Percentiles rank a stretch among this genome's conserved stretches.
Evolutionary conservation across 495 filamentous ascomycete genomes (phyloP).

Genomic region (Viridothelium virens): DNA sequence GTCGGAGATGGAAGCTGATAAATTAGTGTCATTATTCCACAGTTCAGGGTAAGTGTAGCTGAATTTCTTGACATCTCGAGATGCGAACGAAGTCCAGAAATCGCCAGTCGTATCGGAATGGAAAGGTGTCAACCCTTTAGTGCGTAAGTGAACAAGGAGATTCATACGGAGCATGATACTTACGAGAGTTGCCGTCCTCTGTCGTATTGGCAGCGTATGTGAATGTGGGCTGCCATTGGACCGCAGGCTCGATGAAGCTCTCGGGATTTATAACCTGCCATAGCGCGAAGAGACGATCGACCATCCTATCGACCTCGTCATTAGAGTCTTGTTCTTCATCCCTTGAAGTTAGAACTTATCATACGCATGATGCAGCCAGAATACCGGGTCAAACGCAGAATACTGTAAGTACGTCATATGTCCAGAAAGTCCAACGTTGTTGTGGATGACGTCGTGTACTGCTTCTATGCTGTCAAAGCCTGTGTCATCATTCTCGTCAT

Average conservation of each 20-base stretch:
- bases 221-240: constrained; percentile 44
- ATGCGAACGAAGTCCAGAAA: constrained; percentile 37
- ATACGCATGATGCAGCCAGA: constrained; percentile 56
- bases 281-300: constrained; percentile 63
- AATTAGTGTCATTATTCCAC: constrained; percentile 26
- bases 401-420: constrained; percentile 60
- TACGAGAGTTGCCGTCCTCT: constrained; percentile 32
- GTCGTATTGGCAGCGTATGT: constrained; percentile 40
- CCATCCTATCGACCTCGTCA: constrained; percentile 41
- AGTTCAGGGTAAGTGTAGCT: constrained; percentile 58
- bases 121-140: constrained; percentile 39
- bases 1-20: constrained; percentile 18
- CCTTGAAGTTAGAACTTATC: constrained; percentile 9
- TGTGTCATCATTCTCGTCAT: constrained; percentile 31
- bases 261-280: constrained; percentile 63
- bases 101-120: constrained; percentile 30
- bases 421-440: constrained; percentile 47
- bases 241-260: constrained; percentile 45
- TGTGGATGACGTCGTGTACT: constrained; percentile 58
- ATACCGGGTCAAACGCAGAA: constrained; percentile 67
- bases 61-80: constrained; percentile 35
- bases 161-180: constrained; percentile 14
- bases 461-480: constrained; percentile 52
- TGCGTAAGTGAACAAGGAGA: constrained; percentile 10
- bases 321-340: constrained; percentile 5